A percentile compares a stretch with the other conserved stretches of the same genome.
Conservation (phyloP, 1,284 basidiomycete species). For the Ceraceosorus guamensis region DNA sequence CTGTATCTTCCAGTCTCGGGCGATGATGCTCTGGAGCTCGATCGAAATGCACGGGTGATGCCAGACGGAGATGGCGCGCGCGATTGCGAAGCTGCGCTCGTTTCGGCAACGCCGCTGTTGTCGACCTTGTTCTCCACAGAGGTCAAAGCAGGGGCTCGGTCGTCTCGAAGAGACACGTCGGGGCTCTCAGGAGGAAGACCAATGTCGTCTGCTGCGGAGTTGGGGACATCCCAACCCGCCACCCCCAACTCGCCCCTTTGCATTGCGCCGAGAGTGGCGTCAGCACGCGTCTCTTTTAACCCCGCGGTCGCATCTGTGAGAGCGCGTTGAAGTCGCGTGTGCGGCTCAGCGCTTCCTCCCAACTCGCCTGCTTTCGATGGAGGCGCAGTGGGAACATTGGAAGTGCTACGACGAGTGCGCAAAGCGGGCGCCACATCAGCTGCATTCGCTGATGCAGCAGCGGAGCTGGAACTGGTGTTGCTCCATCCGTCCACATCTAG, state of each 20-base stretch:
- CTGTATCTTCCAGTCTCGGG: neutral
- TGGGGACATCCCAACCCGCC: neutral
- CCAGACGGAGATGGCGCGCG: neutral
- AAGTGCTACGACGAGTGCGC: no score
- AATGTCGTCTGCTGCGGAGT: neutral
- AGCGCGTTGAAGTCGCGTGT: neutral
- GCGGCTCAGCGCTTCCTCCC: no score
- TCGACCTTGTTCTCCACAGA: neutral
- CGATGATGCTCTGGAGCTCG: neutral
- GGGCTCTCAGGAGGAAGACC: neutral
- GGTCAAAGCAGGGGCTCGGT: neutral
- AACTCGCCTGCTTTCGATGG: no score
- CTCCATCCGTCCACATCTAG: slow-evolving; percentile 73
- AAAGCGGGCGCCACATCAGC: no score
- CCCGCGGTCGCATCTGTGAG: neutral
- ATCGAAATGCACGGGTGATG: neutral
- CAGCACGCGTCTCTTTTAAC: no score
- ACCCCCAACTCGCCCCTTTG: neutral
- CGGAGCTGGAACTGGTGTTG: neutral
- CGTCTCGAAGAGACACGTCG: neutral
- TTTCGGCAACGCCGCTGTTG: neutral
- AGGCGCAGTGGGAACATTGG: no score
- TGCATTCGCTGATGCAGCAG: neutral
- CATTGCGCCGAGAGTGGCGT: no score
- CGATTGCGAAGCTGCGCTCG: neutral